Evolutionary conservation across 164 flowering plant species (phyloP).

Genomic region (Tetracentron sinense): DNA sequence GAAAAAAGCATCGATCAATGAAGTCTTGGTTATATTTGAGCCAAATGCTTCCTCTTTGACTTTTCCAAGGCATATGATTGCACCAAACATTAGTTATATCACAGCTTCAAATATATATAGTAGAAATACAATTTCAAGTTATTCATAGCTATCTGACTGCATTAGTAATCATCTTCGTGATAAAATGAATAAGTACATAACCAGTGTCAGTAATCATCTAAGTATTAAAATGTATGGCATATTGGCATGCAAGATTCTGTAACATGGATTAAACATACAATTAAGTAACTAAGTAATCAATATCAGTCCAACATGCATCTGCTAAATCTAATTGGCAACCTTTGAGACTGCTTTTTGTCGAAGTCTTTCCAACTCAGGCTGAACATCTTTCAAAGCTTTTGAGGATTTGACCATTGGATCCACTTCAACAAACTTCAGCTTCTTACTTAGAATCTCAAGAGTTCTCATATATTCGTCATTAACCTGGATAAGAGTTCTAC

Average conservation of each 20-base stretch:
- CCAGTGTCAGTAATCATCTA: neutral
- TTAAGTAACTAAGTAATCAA: conserved; percentile 1
- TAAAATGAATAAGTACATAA: neutral
- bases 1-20: too few relatives aligned
- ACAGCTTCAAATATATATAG: neutral
- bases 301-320: conserved; percentile 8
- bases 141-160: neutral
- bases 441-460: conserved; percentile 84
- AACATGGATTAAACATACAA: neutral
- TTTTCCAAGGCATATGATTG: too few relatives aligned
- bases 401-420: conserved; percentile 81
- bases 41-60: neutral
- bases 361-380: conserved; percentile 93
- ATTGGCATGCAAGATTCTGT: neutral
- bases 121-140: neutral
- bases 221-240: neutral
- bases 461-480: conserved; percentile 92
- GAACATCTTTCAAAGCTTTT: conserved; percentile 91
- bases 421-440: conserved; percentile 77
- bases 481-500: conserved; percentile 48
- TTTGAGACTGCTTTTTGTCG: conserved; percentile 93
- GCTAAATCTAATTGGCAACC: conserved; percentile 36
- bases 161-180: too few relatives aligned
- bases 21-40: neutral
- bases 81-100: neutral